These are phyloP conservation scores for Diplotaxis tenuifolia DNA, from an alignment of 345 rosid genomes.

Conservation along the genomic window DNA sequence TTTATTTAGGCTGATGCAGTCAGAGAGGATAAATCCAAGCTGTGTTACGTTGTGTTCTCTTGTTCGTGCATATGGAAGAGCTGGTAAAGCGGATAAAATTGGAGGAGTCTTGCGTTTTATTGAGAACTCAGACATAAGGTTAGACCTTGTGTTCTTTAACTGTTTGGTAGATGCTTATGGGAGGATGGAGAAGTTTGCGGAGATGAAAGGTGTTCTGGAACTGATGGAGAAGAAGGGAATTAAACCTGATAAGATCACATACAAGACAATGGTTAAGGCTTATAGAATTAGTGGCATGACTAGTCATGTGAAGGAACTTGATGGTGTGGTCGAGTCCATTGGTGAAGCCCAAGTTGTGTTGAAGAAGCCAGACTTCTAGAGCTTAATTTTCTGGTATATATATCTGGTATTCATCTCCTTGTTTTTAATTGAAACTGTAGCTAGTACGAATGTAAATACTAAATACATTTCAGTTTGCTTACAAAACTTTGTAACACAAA, in stretches of 20 bases:
- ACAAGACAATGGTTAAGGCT: constrained; percentile 82
- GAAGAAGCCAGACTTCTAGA: constrained; percentile 56
- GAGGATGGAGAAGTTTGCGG: constrained; percentile 73
- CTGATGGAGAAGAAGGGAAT: constrained; percentile 67
- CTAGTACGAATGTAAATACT: constrained; percentile 22
- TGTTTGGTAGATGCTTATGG: constrained; percentile 92
- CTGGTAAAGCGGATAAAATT: constrained; percentile 65
- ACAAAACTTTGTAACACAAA: constrained; percentile 15
- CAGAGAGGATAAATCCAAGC: constrained; percentile 80
- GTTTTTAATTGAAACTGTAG: constrained; percentile 3
- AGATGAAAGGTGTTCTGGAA: constrained; percentile 82
- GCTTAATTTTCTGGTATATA: constrained; percentile 16
- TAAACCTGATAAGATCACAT: constrained; percentile 75
- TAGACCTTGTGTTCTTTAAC: constrained; percentile 80
- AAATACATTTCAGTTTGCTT: constrained; percentile 8
- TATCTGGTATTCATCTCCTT: neutral
- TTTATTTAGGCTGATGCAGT: constrained; percentile 73
- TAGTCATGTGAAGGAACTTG: constrained; percentile 62
- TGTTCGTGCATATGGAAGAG: constrained; percentile 80
- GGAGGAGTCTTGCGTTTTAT: constrained; percentile 67
- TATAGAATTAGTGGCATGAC: constrained; percentile 65
- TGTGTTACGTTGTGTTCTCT: constrained; percentile 85
- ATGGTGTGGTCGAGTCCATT: constrained; percentile 38
- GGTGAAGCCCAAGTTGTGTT: constrained; percentile 34
- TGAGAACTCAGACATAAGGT: constrained; percentile 68